Conservation (phyloP, 164 flowering plant species). For the Dillenia turbinata region DNA sequence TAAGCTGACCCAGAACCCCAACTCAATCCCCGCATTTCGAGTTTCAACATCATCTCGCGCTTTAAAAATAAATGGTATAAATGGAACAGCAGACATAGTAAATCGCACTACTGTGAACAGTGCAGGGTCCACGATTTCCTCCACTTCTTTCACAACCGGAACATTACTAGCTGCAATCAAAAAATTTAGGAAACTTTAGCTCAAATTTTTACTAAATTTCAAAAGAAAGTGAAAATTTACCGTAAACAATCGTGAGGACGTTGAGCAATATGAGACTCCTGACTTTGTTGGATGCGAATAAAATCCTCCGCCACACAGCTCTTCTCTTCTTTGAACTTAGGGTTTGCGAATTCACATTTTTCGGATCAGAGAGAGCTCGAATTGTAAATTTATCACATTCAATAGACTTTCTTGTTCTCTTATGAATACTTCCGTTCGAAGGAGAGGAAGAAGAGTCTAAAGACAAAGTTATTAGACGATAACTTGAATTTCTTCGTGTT, state of each 20-base stretch:
- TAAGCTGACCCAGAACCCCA: slow-evolving; percentile 88
- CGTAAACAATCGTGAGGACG: slow-evolving; percentile 58
- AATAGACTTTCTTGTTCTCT: no score
- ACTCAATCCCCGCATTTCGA: slow-evolving; percentile 70
- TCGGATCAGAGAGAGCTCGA: slow-evolving; percentile 1
- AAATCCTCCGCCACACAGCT: slow-evolving; percentile 60
- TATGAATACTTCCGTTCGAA: background rate
- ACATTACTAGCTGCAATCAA: slow-evolving; percentile 66
- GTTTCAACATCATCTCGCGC: slow-evolving; percentile 47
- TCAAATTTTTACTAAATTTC: background rate
- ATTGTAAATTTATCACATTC: no score
- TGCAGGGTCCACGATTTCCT: slow-evolving; percentile 66
- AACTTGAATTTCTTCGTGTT: slow-evolving; percentile 6
- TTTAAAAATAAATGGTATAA: slow-evolving; percentile 56
- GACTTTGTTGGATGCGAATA: slow-evolving; percentile 63
- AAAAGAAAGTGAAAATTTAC: slow-evolving; percentile 20
- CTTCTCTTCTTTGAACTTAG: slow-evolving; percentile 7
- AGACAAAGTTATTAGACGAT: slow-evolving; percentile 15
- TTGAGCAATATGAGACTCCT: slow-evolving; percentile 78
- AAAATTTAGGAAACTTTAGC: background rate
- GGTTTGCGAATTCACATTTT: slow-evolving; percentile 1
- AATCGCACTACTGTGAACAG: slow-evolving; percentile 69
- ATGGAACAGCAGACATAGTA: slow-evolving; percentile 64
- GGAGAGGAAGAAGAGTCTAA: slow-evolving; percentile 12
- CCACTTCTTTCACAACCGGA: slow-evolving; percentile 78